Base-by-base conservation (phyloP, 2,329 filamentous ascomycete species). In the Paracorniculantispora psalliotae region DNA sequence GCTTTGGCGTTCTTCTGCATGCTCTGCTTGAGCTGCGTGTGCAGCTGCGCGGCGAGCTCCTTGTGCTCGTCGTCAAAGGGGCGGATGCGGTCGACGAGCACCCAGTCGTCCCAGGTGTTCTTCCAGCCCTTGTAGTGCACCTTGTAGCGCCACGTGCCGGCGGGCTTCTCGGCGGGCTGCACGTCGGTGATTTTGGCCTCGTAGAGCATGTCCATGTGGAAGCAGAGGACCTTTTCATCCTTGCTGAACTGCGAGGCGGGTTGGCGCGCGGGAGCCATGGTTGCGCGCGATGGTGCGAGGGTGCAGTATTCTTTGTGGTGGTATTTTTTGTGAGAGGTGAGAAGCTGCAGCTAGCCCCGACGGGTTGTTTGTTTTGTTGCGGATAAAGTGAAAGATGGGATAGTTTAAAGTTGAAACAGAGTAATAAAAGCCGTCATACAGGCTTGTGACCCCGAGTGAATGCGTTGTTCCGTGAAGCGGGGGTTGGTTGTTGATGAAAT, bases 51-150 rank as follows among this genome's bases (percentile, higher is more conserved):
- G 23, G 93, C 92, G 39, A 99, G 83, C 71, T 96, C 91, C 70
- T 91, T 90, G 76, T 97, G 97, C 76, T 97, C 94, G 59, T 96
- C 91, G 54, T 88, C 96, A 72, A 93, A 89, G 77, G 97, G 97
- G 70, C 92, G 88, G 62, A 99, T 88, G 65, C 94, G 90, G 72
- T 97, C 93, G 74, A 92, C 87, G 23, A 90, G 85, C 47, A 97
- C 94, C 93, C 93, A 97, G 77, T 99, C 94, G 77, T 99, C 94
- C 94, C 94, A 99, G 82, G 92, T 97, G 73, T 93, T 92, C 81
- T 99, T 99, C 94, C 94, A 99, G 69, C 94, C 94, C 76, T 97
- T 97, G 79, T 99, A 99, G 76, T 99, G 94, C 58, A 99, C 90
- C 70, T 90, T 90, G 78, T 96, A 99, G 72, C 91, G 86, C 70